A percentile compares a stretch with the other conserved stretches of the same genome.
Conservation (phyloP, 1,284 basidiomycete species). For the Cutaneotrichosporon cavernicola region DNA sequence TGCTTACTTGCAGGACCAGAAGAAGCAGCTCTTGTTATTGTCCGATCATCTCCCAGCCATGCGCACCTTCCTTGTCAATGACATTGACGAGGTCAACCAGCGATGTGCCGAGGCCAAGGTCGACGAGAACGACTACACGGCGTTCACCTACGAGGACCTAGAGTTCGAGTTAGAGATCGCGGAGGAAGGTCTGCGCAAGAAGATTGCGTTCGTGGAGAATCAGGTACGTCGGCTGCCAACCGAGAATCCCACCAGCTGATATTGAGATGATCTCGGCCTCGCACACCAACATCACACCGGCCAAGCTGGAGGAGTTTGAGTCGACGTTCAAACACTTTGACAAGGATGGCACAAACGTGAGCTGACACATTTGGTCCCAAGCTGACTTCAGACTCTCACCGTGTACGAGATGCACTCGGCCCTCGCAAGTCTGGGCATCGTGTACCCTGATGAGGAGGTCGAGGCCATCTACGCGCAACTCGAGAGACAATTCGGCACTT, state of each 20-base stretch:
- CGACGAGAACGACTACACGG: conserved; percentile 95
- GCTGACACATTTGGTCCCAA: not conserved
- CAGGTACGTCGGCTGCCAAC: conserved; percentile 60
- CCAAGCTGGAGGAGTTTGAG: conserved; percentile 95
- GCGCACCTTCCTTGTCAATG: conserved; percentile 29
- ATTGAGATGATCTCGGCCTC: conserved; percentile 73
- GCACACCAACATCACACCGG: conserved; percentile 69
- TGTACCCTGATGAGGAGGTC: conserved; percentile 88
- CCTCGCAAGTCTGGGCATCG: conserved; percentile 88
- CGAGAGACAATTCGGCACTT: conserved; percentile 77
- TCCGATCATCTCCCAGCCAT: conserved; percentile 36
- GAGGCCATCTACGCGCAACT: conserved; percentile 78
- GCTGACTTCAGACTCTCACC: conserved; percentile 61
- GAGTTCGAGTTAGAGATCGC: conserved; percentile 85
- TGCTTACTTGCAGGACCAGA: conserved; percentile 41
- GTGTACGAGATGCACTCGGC: conserved; percentile 87
- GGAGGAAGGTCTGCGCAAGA: conserved; percentile 76
- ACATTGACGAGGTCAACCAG: conserved; percentile 58
- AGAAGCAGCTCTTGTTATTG: conserved; percentile 35
- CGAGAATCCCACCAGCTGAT: not conserved
- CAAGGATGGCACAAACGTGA: conserved; percentile 76
- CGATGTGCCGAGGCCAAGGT: conserved; percentile 87
- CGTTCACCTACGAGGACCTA: conserved; percentile 85
- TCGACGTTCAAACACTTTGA: conserved; percentile 97
- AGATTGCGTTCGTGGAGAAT: conserved; percentile 93